Evolutionary conservation across 2,329 filamentous ascomycete genomes (phyloP), one percentile per base, ranked within the genome.

Genomic region (Colletotrichum spinosum): DNA sequence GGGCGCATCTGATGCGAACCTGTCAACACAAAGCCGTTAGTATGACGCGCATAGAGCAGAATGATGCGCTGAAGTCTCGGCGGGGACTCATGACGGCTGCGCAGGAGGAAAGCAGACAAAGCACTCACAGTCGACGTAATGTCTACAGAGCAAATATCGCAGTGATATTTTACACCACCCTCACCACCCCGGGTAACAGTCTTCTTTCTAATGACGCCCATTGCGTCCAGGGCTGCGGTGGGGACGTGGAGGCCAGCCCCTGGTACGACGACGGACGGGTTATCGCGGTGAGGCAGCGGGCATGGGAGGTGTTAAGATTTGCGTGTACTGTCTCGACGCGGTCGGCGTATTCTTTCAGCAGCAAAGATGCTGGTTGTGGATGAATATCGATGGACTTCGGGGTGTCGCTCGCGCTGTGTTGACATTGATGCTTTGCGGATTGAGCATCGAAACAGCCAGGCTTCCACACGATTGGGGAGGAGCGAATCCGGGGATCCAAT

Each of bases 191-290:
- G 86, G 60, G 90, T 90, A 70, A 92, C 92, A 66, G 93, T 96
- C 83, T 97, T 97, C 85, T 97, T 97, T 76, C 94, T 92, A 77
- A 97, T 97, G 74, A 97, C 92, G 72, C 94, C 94, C 95, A 97
- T 97, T 54, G 71, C 69, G 72, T 66, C 72, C 71, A 67, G 64
- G 54, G 60, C 60, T 67, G 44, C 44, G 49, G 64, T 65, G 64
- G 64, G 55, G 49, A 67, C 53, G 64, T 65, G 50, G 54, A 67
- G 64, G 64, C 55, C 49, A 55, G 54, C 60, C 64, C 64, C 64
- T 67, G 64, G 54, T 52, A 52, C 60, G 64, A 53, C 35, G 50
- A 55, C 49, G 55, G 50, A 42, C 25, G 49, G 55, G 38, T 65
- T 65, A 65, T 59, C 25, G 51, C 34, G 54, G 51, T 42, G 48